Evolutionary conservation across 441 rosid species (phyloP).

Genomic region (Corymbia citriodora): DNA sequence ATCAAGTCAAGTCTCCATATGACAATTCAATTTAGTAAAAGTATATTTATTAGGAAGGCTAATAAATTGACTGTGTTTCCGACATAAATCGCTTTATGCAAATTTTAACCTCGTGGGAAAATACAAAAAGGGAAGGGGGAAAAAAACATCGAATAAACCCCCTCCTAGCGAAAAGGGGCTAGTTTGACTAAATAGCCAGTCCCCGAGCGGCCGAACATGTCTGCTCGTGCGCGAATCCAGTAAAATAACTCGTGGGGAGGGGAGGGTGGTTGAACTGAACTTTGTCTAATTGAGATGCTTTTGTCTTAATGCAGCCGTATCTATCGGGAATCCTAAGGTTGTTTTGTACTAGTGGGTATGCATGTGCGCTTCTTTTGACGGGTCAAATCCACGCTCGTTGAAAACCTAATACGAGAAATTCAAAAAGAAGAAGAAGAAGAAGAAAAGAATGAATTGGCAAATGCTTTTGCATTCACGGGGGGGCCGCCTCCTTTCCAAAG

Average conservation of each 20-base stretch:
- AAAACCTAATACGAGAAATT: background rate
- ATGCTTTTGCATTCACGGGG: background rate
- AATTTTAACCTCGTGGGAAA: background rate
- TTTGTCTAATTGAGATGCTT: background rate
- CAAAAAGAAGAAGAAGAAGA: background rate
- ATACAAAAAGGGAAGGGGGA: background rate
- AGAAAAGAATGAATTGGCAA: background rate
- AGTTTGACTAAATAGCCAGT: background rate
- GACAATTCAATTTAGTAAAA: background rate
- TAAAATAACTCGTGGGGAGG: background rate
- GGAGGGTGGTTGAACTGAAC: background rate
- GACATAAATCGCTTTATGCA: background rate
- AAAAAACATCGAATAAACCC: background rate
- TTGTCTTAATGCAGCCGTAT: background rate
- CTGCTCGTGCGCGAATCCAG: background rate
- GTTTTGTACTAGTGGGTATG: background rate
- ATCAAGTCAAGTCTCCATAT: fast-evolving
- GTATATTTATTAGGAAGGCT: background rate
- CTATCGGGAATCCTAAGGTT: background rate
- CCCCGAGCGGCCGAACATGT: background rate
- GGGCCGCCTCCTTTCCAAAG: background rate
- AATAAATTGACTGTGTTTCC: background rate
- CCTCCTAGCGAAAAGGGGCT: background rate
- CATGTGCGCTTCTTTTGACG: constrained; percentile 3
- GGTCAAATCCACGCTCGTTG: constrained; percentile 19